Evolutionary conservation across 495 filamentous ascomycete genomes (phyloP).

Genomic region (Beverwykella pulmonaria): DNA sequence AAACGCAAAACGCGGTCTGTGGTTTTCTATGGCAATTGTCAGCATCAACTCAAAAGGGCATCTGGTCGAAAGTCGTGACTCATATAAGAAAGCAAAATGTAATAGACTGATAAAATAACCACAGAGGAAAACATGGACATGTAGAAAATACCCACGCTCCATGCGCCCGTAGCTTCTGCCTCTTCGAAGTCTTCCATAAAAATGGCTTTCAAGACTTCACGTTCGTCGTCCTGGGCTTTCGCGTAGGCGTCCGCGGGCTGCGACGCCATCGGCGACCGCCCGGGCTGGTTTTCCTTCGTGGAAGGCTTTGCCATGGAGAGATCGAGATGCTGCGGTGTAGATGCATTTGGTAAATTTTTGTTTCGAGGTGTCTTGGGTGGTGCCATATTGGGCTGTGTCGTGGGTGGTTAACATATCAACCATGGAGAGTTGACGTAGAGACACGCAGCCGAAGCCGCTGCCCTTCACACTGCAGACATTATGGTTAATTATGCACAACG

Average conservation of each 20-base stretch:
- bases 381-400: constrained; percentile 43
- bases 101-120: neutral
- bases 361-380: constrained; percentile 45
- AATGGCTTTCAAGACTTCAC: constrained; percentile 84
- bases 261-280: constrained; percentile 1
- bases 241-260: constrained; percentile 58
- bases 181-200: constrained; percentile 89
- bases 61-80: neutral
- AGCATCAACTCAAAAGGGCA: neutral
- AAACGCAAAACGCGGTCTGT: constrained; percentile 79
- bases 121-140: neutral
- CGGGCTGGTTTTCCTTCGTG: constrained; percentile 15
- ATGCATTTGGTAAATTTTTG: constrained; percentile 28
- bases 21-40: constrained; percentile 56
- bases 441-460: constrained; percentile 50
- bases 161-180: constrained; percentile 73
- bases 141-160: constrained; percentile 65
- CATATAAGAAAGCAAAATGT: neutral
- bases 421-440: constrained; percentile 34
- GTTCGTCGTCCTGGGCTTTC: constrained; percentile 71
- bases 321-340: constrained; percentile 8
- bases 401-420: constrained; percentile 34
- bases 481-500: neutral
- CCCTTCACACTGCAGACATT: constrained; percentile 42
- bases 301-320: constrained; percentile 24